phyloP scores from a whole-genome alignment of 1,284 basidiomycete species.

The Ganoderma sp. region DNA sequence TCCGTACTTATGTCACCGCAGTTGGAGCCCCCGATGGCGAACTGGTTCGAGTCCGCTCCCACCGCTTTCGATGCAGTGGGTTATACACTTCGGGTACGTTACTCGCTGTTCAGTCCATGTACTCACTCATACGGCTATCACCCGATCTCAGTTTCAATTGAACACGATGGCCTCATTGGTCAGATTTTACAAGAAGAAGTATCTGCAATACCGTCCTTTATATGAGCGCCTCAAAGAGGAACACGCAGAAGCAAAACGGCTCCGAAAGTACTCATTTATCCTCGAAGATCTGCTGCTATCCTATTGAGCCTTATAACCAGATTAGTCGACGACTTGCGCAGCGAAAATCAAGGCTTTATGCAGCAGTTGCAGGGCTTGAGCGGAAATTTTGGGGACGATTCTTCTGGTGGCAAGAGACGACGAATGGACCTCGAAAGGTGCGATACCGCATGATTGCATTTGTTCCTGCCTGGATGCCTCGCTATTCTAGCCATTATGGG shows the following conservation, averaged over 20 bases:
- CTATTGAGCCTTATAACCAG: constrained; percentile 11
- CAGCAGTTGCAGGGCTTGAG: constrained; percentile 41
- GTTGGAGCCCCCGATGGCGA: constrained; percentile 79
- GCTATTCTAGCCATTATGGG: constrained; percentile 28
- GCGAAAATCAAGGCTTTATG: constrained; percentile 56
- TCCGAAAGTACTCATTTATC: constrained; percentile 57
- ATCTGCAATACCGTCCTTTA: constrained; percentile 56
- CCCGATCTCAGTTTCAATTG: constrained; percentile 68
- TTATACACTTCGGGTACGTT: constrained; percentile 66
- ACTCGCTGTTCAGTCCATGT: constrained; percentile 3
- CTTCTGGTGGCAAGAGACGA: constrained; percentile 64
- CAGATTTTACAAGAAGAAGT: constrained; percentile 60
- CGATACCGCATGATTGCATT: constrained; percentile 8
- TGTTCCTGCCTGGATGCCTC: background rate
- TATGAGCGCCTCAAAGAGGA: constrained; percentile 52
- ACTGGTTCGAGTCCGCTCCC: constrained; percentile 75
- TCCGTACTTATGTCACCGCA: constrained; percentile 37
- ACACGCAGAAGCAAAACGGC: constrained; percentile 49
- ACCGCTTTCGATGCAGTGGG: constrained; percentile 65
- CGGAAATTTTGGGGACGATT: constrained; percentile 44
- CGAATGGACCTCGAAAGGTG: constrained; percentile 56
- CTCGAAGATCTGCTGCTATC: background rate
- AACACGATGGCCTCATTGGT: constrained; percentile 73
- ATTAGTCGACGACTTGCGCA: constrained; percentile 52
- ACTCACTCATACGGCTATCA: background rate